phyloP scores from a whole-genome alignment of 2,329 filamentous ascomycete genomes.

The Arthrobotrys entomopaga region DNA sequence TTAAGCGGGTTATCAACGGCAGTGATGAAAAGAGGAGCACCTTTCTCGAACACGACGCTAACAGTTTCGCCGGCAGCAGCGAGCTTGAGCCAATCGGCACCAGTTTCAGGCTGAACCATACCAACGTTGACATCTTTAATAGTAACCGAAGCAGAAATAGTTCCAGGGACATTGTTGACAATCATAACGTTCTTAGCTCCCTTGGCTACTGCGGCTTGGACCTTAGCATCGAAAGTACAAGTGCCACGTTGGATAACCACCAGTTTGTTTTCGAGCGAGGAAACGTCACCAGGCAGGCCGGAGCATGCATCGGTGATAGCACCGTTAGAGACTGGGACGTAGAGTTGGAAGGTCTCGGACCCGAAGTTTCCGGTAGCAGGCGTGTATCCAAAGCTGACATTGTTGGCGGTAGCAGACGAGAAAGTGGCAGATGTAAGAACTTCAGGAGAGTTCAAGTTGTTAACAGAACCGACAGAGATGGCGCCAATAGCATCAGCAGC shows the following conservation, averaged over 20 bases:
- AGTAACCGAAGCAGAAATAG: slow-evolving; percentile 34
- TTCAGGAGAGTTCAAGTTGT: slow-evolving; percentile 58
- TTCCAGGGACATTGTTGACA: slow-evolving; percentile 67
- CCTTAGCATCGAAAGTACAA: slow-evolving; percentile 69
- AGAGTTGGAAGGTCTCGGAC: slow-evolving; percentile 35
- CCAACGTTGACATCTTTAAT: slow-evolving; percentile 55
- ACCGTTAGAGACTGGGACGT: slow-evolving; percentile 40
- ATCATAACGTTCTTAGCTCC: slow-evolving; percentile 72
- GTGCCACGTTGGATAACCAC: slow-evolving; percentile 71
- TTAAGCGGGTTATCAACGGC: slow-evolving; percentile 59
- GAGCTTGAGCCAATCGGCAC: slow-evolving; percentile 40
- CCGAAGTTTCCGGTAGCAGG: slow-evolving; percentile 57
- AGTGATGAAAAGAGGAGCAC: slow-evolving; percentile 38
- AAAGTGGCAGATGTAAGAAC: slow-evolving; percentile 59
- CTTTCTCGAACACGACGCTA: slow-evolving; percentile 40
- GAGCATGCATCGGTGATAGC: slow-evolving; percentile 67
- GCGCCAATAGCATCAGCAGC: slow-evolving; percentile 64
- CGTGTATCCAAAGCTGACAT: slow-evolving; percentile 59
- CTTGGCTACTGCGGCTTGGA: slow-evolving; percentile 66
- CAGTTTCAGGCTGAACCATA: slow-evolving; percentile 52
- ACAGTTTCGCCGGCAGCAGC: slow-evolving; percentile 48
- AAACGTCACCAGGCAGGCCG: slow-evolving; percentile 67
- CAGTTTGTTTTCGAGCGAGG: slow-evolving; percentile 69
- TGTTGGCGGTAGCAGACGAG: slow-evolving; percentile 56
- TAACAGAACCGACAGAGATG: slow-evolving; percentile 64